These are phyloP conservation scores for Paecilomyces fulvus DNA, from an alignment of 2,329 filamentous ascomycete species.

Conservation along the genomic window DNA sequence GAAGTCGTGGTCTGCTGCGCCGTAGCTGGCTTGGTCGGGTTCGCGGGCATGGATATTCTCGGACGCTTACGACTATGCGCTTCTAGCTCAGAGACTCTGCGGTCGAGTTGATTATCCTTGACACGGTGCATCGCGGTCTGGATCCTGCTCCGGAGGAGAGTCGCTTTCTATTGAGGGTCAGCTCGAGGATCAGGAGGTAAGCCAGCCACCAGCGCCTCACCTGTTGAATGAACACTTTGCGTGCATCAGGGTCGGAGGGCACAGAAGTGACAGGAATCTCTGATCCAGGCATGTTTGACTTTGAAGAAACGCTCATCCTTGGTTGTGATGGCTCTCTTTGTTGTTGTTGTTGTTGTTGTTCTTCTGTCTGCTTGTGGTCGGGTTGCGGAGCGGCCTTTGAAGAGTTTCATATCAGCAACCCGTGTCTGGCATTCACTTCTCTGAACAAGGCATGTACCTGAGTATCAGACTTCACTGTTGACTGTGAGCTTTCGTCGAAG, in stretches of 20 bases:
- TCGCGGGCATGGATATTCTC: constrained; percentile 15
- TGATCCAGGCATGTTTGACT: constrained; percentile 3
- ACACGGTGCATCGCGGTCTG: constrained; percentile 34
- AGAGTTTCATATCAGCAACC: neutral
- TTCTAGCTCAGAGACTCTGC: constrained; percentile 32
- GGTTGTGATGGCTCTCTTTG: constrained; percentile 5
- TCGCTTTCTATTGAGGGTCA: constrained; percentile 27
- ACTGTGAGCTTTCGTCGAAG: constrained; percentile 12
- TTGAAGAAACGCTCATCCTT: constrained; percentile 7
- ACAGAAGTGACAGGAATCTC: constrained; percentile 11
- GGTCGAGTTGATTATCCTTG: constrained; percentile 30
- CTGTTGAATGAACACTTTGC: constrained; percentile 33
- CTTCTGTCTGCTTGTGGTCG: neutral
- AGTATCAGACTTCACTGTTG: constrained; percentile 8
- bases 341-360: neutral
- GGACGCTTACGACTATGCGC: constrained; percentile 29
- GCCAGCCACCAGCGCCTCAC: constrained; percentile 13
- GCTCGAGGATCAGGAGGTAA: constrained; percentile 6
- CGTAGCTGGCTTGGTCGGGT: neutral
- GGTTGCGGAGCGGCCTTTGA: neutral
- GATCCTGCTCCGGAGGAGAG: constrained; percentile 28
- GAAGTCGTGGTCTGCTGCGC: constrained; percentile 3
- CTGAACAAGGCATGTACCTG: constrained; percentile 8
- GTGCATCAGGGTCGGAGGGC: constrained; percentile 26
- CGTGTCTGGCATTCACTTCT: neutral